These are phyloP conservation scores for Cladosporium colombiae DNA, from an alignment of 2,329 filamentous ascomycete species.

Conservation along the genomic window DNA sequence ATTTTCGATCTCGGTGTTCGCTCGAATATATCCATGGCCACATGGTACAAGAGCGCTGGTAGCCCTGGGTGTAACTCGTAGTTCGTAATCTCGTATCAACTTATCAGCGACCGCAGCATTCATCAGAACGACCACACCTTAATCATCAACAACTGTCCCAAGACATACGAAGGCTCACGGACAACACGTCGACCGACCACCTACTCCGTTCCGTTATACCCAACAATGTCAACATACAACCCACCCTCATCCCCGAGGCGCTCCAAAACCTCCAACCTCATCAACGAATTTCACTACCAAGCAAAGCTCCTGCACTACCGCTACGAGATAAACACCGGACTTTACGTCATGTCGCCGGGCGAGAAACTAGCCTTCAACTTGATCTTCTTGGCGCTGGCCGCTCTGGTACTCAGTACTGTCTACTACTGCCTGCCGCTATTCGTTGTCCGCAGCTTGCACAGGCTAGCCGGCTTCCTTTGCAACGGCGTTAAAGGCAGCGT, in stretches of 20 bases:
- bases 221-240: constrained; percentile 30
- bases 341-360: constrained; percentile 33
- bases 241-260: constrained; percentile 29
- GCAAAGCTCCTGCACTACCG: constrained; percentile 31
- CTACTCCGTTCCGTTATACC: neutral
- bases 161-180: neutral
- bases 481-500: neutral
- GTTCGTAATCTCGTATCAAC: neutral
- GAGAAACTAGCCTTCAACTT: constrained; percentile 35
- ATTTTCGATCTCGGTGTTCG: neutral
- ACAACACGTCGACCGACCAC: neutral
- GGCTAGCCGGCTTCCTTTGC: neutral
- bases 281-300: constrained; percentile 28
- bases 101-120: neutral
- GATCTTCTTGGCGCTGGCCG: constrained; percentile 25
- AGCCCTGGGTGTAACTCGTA: neutral
- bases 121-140: neutral
- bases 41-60: neutral
- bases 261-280: constrained; percentile 25
- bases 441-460: constrained; percentile 31
- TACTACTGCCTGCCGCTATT: constrained; percentile 25
- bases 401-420: constrained; percentile 19
- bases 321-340: constrained; percentile 32
- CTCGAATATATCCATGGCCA: neutral
- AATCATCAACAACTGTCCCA: neutral